Evolutionary conservation across 352 stramenopile genomes (phyloP).

Genomic region (Thalassiosira mediterranea): DNA sequence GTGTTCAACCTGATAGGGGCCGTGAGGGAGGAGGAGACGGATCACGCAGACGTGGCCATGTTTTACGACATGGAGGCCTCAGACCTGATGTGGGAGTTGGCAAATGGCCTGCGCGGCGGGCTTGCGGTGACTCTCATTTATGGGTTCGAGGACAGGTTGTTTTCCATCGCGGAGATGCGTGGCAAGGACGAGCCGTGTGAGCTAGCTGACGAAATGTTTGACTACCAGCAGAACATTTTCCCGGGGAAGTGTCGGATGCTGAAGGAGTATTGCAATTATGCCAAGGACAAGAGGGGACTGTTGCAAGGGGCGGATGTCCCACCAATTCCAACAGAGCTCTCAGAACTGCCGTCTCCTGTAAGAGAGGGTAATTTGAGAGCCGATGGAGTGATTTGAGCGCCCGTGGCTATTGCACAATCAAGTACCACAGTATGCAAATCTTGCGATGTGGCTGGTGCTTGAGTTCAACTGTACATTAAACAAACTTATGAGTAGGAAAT

Average conservation of each 20-base stretch:
- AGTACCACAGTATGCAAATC: too few species aligned
- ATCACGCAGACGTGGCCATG: slow-evolving; percentile 67
- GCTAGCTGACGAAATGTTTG: slow-evolving; percentile 72
- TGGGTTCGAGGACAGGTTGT: slow-evolving; percentile 81
- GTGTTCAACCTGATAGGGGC: slow-evolving; percentile 74
- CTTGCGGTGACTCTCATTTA: slow-evolving; percentile 78
- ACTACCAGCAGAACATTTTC: slow-evolving; percentile 66
- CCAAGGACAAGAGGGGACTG: slow-evolving; percentile 60
- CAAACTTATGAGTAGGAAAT: too few species aligned
- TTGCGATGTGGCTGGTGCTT: too few species aligned
- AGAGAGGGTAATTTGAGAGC: slow-evolving; percentile 74
- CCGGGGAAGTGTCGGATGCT: slow-evolving; percentile 55
- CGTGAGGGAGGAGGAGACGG: slow-evolving; percentile 67
- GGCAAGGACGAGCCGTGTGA: slow-evolving; percentile 60
- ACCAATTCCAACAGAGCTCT: slow-evolving; percentile 32
- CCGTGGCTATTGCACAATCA: too few species aligned
- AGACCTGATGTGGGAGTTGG: slow-evolving; percentile 83
- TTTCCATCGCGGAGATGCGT: slow-evolving; percentile 68
- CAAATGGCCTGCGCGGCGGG: slow-evolving; percentile 60
- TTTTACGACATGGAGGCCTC: slow-evolving; percentile 79
- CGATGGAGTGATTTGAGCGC: slow-evolving; percentile 77
- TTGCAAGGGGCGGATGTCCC: slow-evolving; percentile 59
- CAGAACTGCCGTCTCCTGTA: slow-evolving; percentile 51
- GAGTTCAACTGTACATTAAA: too few species aligned
- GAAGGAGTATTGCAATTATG: slow-evolving; percentile 76